Percentiles rank a stretch among this genome's conserved stretches.
These are phyloP conservation scores for Orobanche coerulescens DNA, from an alignment of 257 asterid genomes.

Conservation along the genomic window DNA sequence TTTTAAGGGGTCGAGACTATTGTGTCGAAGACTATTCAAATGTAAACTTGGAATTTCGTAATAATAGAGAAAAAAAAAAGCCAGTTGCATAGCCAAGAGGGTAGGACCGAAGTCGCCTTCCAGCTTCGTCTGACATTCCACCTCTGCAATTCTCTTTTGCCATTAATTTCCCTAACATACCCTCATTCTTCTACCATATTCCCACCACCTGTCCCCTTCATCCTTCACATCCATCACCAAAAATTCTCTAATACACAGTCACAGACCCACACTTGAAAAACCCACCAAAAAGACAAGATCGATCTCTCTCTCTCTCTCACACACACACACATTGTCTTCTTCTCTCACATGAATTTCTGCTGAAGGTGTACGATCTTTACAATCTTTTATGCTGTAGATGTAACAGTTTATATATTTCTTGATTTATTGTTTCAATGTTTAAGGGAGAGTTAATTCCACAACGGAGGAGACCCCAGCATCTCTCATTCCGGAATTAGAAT, in stretches of 20 bases:
- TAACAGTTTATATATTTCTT: conserved; percentile 1
- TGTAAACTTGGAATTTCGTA: too few species aligned
- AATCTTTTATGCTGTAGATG: conserved; percentile 14
- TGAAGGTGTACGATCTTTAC: conserved; percentile 34
- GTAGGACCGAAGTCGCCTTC: conserved; percentile 61
- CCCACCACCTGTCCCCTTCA: conserved; percentile 14
- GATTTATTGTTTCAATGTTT: conserved; percentile 19
- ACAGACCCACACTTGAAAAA: conserved; percentile 29
- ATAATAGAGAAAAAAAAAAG: conserved; percentile 26
- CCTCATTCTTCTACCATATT: conserved; percentile 16
- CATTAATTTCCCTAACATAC: conserved; percentile 18
- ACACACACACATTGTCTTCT: conserved; percentile 12
- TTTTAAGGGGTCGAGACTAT: too few species aligned
- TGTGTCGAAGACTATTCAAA: too few species aligned
- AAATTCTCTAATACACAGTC: conserved; percentile 21
- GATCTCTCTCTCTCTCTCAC: conserved; percentile 23
- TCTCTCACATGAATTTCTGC: conserved; percentile 30
- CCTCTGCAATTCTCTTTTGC: conserved; percentile 43
- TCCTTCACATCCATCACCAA: conserved; percentile 18
- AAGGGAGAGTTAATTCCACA: too few species aligned
- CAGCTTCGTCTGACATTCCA: conserved; percentile 62
- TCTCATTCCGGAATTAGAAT: too few species aligned
- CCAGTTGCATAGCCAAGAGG: conserved; percentile 37
- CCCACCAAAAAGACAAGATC: conserved; percentile 36
- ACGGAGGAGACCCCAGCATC: too few species aligned